Base-by-base conservation (phyloP, 106 monocot species). In the Dendrobium chrysotoxum region DNA sequence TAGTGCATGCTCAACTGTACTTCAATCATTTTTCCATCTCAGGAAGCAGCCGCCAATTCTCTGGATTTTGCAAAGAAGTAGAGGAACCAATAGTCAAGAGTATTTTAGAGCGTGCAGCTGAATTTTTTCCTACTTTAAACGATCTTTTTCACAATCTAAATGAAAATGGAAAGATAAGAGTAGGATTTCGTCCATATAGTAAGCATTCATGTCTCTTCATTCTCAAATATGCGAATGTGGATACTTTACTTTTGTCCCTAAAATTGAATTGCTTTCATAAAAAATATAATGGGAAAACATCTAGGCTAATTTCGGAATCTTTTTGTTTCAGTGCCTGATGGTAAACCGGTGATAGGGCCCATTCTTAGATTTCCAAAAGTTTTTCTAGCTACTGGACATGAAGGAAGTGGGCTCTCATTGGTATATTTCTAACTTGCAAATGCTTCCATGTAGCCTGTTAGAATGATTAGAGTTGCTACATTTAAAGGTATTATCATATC, bases 31-130 rank as follows among this genome's bases (percentile, higher is more conserved):
- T 77, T 61, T 16, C 20, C 30, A 57, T 64, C 30, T 76, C n/a
- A 96, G 93, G 96, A 20, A 96, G 96, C 78, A 96, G 96, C 65
- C 93, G 96, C 17, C 86, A 96, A 78, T 96, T 96, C 72, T 80
- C 64, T 82, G 96, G 96, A 53, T 96, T 96, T 79, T 39, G 50
- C 77, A 88, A 64, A 74, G 89, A 92, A 77, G 83, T 92, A 72
- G 92, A 94, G 44, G 80, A 84, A 64, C 72, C 80, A 42, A 90
- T 96, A 35, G 57, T 90, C 57, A 81, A 90, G 72, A 67, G 58
- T 76, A 96, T 96, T 87, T 92, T 88, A 92, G 81, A 92, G 4
- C 90, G 89, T 26, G 84, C 86, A 28, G 83, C 81, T 3, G 92
- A 93, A 40, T 96, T 90, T 74, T 87, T 96, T 66, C 96, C 96